Base-by-base conservation (phyloP, 75 land plant genomes). In the Cupressus sempervirens region DNA sequence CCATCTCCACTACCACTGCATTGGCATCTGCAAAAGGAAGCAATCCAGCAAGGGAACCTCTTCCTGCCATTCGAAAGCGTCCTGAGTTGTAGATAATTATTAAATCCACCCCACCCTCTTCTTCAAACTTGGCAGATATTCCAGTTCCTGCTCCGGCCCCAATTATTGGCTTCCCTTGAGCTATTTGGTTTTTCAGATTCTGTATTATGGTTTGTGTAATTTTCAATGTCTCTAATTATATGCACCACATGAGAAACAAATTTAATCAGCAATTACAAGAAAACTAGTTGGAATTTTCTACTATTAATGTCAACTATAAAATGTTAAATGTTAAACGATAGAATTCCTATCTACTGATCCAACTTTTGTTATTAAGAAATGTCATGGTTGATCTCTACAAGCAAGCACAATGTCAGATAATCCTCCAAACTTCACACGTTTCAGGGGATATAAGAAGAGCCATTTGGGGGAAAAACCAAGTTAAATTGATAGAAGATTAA, bases 141-240 rank as follows among this genome's bases (percentile, higher is more conserved):
- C 99, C 99, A 40, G 99, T 98, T 53, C 99, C 99, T 65, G 99
- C 99, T 76, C 99, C 99, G 88, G 99, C 99, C 10, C 99, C 99
- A 46, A 98, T 96, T n/a, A 98, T 90, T 12, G 99, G 99, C 12
- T 88, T 53, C 16, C 97, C 97, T 86, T 87, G 74, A 41, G 68
- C 65, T 84, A 98, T 98, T 86, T 98, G 97, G 75, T 88, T 72
- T 84, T 84, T 90, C 86, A 98, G 73, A 56, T 89, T 89, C 50
- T 86, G 86, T 56, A 96, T 84, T 45, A 98, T 90, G n/a, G 73
- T 80, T 65, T 89, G 86, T 58, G 94, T 91, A 79, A 87, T 89
- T 84, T 82, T 90, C 86, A 96, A 85, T 18, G 97, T 98, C 84
- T 94, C 99, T 98, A 90, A n/a, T 41, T 72, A 68, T n/a, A 23